Percentiles rank a stretch among this genome's conserved stretches.
Conservation (phyloP, 148 eudicot species). For the Diospyros lotus region DNA sequence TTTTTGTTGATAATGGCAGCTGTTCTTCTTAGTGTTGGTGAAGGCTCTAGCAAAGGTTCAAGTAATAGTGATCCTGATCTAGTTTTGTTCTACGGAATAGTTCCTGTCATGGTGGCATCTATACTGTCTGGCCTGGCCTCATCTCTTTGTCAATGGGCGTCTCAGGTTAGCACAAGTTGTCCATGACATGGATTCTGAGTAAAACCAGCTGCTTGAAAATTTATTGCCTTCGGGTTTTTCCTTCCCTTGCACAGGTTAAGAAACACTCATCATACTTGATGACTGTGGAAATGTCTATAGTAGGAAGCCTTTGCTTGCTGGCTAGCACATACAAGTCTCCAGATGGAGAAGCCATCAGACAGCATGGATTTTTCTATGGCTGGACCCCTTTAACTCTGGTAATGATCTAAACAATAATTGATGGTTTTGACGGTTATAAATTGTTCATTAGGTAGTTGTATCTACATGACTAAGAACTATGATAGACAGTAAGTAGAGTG, state of each 20-base stretch:
- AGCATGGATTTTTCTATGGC: constrained; percentile 73
- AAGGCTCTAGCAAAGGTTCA: constrained; percentile 86
- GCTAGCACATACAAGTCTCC: constrained; percentile 86
- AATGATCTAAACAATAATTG: constrained; percentile 18
- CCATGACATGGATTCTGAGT: not conserved
- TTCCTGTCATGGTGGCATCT: constrained; percentile 88
- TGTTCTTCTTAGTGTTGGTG: constrained; percentile 86
- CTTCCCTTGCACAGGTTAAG: constrained; percentile 53
- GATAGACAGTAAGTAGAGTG: not conserved
- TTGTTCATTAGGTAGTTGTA: not conserved
- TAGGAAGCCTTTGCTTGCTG: constrained; percentile 82
- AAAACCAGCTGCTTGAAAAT: not conserved
- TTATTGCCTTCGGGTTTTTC: not conserved
- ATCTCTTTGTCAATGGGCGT: constrained; percentile 98
- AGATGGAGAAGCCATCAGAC: constrained; percentile 79
- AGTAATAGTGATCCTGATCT: constrained; percentile 59
- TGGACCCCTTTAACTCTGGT: constrained; percentile 90
- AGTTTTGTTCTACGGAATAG: constrained; percentile 67
- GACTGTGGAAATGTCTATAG: constrained; percentile 95
- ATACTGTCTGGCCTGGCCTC: constrained; percentile 96
- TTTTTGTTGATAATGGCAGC: constrained; percentile 84
- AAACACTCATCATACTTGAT: constrained; percentile 86
- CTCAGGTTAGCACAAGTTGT: constrained; percentile 62
- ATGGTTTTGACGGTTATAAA: not conserved
- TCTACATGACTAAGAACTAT: not conserved